Evolutionary conservation across 768 basidiomycete species (phyloP), one percentile per base, ranked within the genome.

Genomic region (Royoungia palumana): DNA sequence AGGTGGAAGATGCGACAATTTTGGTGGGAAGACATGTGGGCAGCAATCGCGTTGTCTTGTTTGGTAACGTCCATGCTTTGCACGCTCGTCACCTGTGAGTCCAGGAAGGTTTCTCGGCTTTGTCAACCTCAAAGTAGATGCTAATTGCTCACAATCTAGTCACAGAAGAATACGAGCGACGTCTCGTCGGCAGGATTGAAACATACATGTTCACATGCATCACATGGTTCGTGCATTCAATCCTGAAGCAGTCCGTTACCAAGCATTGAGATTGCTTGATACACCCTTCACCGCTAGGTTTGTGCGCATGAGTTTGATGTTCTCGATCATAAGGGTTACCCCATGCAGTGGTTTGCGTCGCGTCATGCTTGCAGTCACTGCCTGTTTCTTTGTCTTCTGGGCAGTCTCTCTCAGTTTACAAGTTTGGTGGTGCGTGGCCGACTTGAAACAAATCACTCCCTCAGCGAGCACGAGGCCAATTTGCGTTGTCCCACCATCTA

Each of bases 21-120:
- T 28, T 55, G 59, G 59, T 62, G 62, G 59, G 61, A 63, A 46
- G 60, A 61, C 35, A 13, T 34, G 2, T 64, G 59, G 58, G 55
- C 62, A 17, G 50, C 42, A 4, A 17, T 58, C 19, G 55, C 55
- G 22, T 17, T 27, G 2, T 16, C 53, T 17, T 57, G 28, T 20
- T 24, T 39, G 0, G 9, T 41, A 9, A 16, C 32, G 25, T 47
- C 40, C n/a, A 25, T 51, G 12, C 5, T 38, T 10, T 38, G 35
- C 22, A 11, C 30, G 9, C 17, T 50, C 5, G 10, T 34, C 8
- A 7, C 32, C 5, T 38, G 6, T 0, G 14, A 12, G 7, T 25
- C n/a, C 14, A 12, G 57, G 25, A 39, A 55, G 52, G 38, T 10
- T 43, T 45, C 30, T 16, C 6, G 17, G n/a, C 30, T 11, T 16